phyloP scores from a whole-genome alignment of 1,284 basidiomycete genomes.

The Neolentinus lepideus region DNA sequence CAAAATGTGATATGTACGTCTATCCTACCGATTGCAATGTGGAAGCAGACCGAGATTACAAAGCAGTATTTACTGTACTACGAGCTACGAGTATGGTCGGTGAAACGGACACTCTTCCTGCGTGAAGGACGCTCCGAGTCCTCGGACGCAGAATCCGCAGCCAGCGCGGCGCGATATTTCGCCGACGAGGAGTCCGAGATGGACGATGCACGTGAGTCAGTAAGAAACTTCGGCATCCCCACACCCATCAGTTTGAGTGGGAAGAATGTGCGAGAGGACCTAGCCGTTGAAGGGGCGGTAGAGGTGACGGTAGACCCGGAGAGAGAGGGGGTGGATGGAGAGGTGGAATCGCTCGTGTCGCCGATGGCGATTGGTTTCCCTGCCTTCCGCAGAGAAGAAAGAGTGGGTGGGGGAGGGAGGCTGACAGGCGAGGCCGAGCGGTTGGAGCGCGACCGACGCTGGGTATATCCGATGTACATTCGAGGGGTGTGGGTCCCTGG shows the following conservation, averaged over 20 bases:
- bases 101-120: conserved; percentile 54
- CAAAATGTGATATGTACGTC: background rate
- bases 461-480: conserved; percentile 7
- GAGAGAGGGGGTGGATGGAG: conserved; percentile 31
- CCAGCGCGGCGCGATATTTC: background rate
- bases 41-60: too few species aligned
- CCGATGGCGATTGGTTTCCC: conserved; percentile 17
- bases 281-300: conserved; percentile 27
- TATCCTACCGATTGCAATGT: too few species aligned
- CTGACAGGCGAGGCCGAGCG: conserved; percentile 20
- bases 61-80: background rate
- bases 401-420: conserved; percentile 38
- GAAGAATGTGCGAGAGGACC: conserved; percentile 26
- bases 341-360: conserved; percentile 29
- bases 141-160: conserved; percentile 16
- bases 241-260: conserved; percentile 29
- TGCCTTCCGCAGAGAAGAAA: conserved; percentile 58
- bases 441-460: conserved; percentile 17
- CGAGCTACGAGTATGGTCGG: background rate
- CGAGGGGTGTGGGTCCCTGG: conserved; percentile 9
- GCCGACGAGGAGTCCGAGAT: conserved; percentile 14
- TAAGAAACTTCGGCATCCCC: conserved; percentile 45
- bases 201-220: conserved; percentile 31
- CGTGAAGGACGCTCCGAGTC: conserved; percentile 2
- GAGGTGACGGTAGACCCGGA: conserved; percentile 36